Evolutionary conservation across 768 basidiomycete genomes (phyloP).

Genomic region (Calocera cornea): DNA sequence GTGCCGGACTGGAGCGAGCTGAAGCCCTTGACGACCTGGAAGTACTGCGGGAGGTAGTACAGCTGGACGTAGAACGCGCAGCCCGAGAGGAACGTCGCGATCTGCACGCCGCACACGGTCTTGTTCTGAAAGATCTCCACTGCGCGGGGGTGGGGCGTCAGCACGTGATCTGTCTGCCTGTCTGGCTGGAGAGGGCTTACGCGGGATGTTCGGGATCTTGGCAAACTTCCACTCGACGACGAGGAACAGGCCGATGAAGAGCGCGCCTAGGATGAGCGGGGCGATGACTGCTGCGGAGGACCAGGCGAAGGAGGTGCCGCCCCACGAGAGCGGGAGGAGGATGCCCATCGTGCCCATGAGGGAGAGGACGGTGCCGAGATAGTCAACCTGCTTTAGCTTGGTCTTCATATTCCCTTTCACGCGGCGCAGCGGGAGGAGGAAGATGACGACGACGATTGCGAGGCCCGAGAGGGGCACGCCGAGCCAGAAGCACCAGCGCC

Average conservation of each 20-base stretch:
- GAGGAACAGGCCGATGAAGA: conserved; percentile 45
- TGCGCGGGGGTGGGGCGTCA: conserved; percentile 16
- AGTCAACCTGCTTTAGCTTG: conserved; percentile 55
- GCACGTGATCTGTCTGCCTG: not conserved
- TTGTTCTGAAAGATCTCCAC: conserved; percentile 58
- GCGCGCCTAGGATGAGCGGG: conserved; percentile 41
- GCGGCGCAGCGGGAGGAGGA: conserved; percentile 54
- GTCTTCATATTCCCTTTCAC: conserved; percentile 47
- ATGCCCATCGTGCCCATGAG: conserved; percentile 48
- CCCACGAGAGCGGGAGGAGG: conserved; percentile 62
- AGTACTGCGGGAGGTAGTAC: conserved; percentile 63
- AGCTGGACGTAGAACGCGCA: conserved; percentile 50
- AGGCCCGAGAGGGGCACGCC: conserved; percentile 45
- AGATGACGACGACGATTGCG: conserved; percentile 42
- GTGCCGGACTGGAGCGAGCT: conserved; percentile 50
- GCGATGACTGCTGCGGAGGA: conserved; percentile 49
- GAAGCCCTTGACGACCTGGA: conserved; percentile 57
- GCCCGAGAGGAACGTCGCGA: conserved; percentile 55
- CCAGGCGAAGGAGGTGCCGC: conserved; percentile 64
- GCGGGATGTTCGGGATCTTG: conserved; percentile 56
- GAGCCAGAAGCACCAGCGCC: conserved; percentile 70
- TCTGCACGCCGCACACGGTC: conserved; percentile 55
- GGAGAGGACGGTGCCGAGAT: conserved; percentile 43
- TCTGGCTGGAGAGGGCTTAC: conserved; percentile 30
- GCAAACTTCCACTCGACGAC: conserved; percentile 63